Conservation (phyloP, 805 yeast species). For the Candida ascalaphidarum region DNA sequence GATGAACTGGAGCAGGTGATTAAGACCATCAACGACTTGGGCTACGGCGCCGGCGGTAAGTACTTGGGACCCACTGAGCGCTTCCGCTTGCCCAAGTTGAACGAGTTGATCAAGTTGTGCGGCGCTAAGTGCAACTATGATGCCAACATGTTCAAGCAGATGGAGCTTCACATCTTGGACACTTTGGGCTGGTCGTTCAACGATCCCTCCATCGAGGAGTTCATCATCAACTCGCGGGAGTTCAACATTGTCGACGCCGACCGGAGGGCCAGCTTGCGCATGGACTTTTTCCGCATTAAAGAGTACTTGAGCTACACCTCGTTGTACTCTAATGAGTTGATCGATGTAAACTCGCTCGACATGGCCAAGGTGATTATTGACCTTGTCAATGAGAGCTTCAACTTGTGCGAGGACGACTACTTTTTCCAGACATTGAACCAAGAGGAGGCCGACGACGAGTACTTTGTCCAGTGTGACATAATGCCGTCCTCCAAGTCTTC, state of each 20-base stretch:
- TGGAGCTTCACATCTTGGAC: slow-evolving; percentile 67
- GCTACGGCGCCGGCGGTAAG: slow-evolving; percentile 47
- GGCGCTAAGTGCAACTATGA: slow-evolving; percentile 51
- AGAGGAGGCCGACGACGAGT: not conserved
- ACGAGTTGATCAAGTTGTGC: slow-evolving; percentile 66
- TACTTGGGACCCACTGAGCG: slow-evolving; percentile 66
- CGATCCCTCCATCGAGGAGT: slow-evolving; percentile 46
- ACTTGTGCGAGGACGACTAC: slow-evolving; percentile 10
- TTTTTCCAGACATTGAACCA: slow-evolving; percentile 16
- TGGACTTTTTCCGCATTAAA: slow-evolving; percentile 38
- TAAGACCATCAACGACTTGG: slow-evolving; percentile 28
- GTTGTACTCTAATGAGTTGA: slow-evolving; percentile 38
- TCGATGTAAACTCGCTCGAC: slow-evolving; percentile 21
- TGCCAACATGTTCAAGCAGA: slow-evolving; percentile 43
- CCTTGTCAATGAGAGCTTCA: slow-evolving; percentile 21
- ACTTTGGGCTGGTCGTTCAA: slow-evolving; percentile 67
- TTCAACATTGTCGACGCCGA: slow-evolving; percentile 21
- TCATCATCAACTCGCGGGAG: slow-evolving; percentile 25
- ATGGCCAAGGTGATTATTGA: slow-evolving; percentile 21
- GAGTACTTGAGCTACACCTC: slow-evolving; percentile 42
- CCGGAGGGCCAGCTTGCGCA: slow-evolving; percentile 2
- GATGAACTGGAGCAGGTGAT: slow-evolving; percentile 12
- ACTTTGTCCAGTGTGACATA: too few species aligned
- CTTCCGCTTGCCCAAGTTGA: slow-evolving; percentile 63
- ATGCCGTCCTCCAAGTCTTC: too few species aligned